phyloP scores from a whole-genome alignment of 2,329 filamentous ascomycete species.

The Ambrosiella xylebori region DNA sequence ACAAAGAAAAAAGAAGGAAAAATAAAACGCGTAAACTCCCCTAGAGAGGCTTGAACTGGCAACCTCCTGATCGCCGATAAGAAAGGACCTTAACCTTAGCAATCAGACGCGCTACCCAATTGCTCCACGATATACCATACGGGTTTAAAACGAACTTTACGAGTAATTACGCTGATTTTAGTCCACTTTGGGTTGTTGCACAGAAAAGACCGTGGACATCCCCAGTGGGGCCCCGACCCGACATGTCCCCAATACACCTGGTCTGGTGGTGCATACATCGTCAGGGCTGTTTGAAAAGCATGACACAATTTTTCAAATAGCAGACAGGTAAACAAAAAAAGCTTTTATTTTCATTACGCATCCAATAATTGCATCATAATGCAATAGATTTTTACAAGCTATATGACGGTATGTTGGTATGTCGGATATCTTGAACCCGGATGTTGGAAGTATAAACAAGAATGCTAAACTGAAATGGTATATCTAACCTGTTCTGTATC shows the following conservation, averaged over 20 bases:
- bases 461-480: neutral
- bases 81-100: conserved; percentile 23
- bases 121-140: conserved; percentile 23
- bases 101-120: conserved; percentile 44
- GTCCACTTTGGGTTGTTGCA: too few relatives aligned
- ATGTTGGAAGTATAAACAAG: neutral
- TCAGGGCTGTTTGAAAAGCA: too few relatives aligned
- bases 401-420: neutral
- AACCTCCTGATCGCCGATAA: conserved; percentile 9
- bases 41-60: conserved; percentile 10
- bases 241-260: too few relatives aligned
- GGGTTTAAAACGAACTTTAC: too few relatives aligned
- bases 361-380: too few relatives aligned
- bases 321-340: too few relatives aligned
- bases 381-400: neutral
- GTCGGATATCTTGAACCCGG: neutral
- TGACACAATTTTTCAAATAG: too few relatives aligned
- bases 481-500: neutral
- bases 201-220: too few relatives aligned
- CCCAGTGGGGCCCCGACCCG: too few relatives aligned
- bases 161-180: too few relatives aligned
- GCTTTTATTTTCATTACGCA: too few relatives aligned
- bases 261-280: too few relatives aligned
- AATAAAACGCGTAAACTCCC: neutral
- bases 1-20: neutral